Percentiles rank a stretch among this genome's conserved stretches.
phyloP scores from a whole-genome alignment of 805 yeast genomes.

The Candida easanensis region DNA sequence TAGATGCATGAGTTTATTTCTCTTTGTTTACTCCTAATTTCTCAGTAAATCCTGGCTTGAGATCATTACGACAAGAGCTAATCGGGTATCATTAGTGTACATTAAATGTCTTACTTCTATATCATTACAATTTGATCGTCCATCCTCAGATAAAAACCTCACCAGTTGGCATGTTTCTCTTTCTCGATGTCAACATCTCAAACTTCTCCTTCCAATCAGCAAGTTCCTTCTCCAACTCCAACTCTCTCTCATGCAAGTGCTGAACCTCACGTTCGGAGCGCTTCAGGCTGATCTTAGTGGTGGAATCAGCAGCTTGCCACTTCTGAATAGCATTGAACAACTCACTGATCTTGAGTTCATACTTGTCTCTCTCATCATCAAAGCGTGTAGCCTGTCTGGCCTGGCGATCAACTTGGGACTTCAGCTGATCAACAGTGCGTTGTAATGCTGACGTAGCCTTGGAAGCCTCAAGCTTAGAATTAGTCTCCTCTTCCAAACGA shows the following conservation, averaged over 20 bases:
- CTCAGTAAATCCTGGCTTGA: not conserved
- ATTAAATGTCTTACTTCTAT: conserved; percentile 1
- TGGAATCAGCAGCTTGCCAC: conserved; percentile 43
- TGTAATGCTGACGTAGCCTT: conserved; percentile 49
- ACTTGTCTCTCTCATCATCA: conserved; percentile 56
- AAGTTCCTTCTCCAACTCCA: conserved; percentile 54
- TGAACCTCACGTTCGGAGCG: conserved; percentile 55
- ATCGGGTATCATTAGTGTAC: conserved; percentile 2
- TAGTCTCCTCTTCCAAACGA: conserved; percentile 45
- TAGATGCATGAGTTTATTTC: not conserved
- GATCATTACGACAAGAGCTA: too few species aligned
- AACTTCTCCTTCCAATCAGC: conserved; percentile 50
- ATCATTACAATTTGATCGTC: not conserved
- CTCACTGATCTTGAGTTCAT: conserved; percentile 48
- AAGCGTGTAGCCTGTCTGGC: conserved; percentile 47
- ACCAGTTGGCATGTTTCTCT: conserved; percentile 18
- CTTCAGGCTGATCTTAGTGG: conserved; percentile 39
- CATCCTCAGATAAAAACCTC: conserved; percentile 27
- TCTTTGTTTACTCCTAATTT: not conserved
- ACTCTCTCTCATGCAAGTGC: conserved; percentile 50
- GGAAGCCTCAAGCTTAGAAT: conserved; percentile 47
- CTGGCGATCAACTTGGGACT: conserved; percentile 50
- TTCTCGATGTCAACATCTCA: conserved; percentile 24
- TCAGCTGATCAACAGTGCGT: conserved; percentile 52
- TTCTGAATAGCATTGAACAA: conserved; percentile 42